These are phyloP conservation scores for Lentinula raphanica DNA, from an alignment of 768 basidiomycete genomes.

Conservation along the genomic window DNA sequence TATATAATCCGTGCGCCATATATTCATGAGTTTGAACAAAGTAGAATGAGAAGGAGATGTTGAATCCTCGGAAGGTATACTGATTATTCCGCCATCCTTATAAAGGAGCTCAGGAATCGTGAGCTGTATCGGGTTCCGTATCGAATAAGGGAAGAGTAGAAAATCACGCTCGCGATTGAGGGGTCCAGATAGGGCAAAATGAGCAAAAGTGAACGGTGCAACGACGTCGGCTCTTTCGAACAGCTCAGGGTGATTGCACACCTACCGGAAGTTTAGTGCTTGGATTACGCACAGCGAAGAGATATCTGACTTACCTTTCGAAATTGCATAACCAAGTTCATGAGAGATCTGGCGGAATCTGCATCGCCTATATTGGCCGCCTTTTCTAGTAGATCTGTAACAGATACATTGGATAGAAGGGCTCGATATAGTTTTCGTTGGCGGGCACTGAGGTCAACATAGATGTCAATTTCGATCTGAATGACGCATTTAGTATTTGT, in stretches of 20 bases:
- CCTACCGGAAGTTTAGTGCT: slow-evolving; percentile 35
- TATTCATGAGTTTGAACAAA: slow-evolving; percentile 70
- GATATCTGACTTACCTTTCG: slow-evolving; percentile 63
- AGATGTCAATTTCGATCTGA: slow-evolving; percentile 94
- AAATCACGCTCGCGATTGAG: slow-evolving; percentile 87
- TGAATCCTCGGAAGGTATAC: slow-evolving; percentile 56
- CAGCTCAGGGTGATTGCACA: slow-evolving; percentile 97
- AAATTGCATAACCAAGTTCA: slow-evolving; percentile 99
- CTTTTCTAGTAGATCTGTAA: slow-evolving; percentile 89
- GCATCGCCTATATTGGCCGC: slow-evolving; percentile 88
- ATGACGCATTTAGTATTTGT: slow-evolving; percentile 3
- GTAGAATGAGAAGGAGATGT: slow-evolving; percentile 44
- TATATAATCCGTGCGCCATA: slow-evolving; percentile 87
- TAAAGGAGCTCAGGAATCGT: slow-evolving; percentile 72
- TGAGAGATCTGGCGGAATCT: slow-evolving; percentile 87
- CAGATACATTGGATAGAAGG: slow-evolving; percentile 87
- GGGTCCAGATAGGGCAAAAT: slow-evolving; percentile 75
- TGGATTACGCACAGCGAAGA: slow-evolving; percentile 1
- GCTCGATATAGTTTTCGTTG: slow-evolving; percentile 89
- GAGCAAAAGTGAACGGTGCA: slow-evolving; percentile 86
- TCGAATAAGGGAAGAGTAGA: slow-evolving; percentile 77
- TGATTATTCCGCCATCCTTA: slow-evolving; percentile 67
- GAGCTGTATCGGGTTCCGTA: slow-evolving; percentile 81
- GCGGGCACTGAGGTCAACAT: slow-evolving; percentile 88
- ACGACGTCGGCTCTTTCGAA: slow-evolving; percentile 96